Percentiles rank a stretch among this genome's conserved stretches.
Evolutionary conservation across 345 rosid genomes (phyloP).

Genomic region (Dovyalis caffra): DNA sequence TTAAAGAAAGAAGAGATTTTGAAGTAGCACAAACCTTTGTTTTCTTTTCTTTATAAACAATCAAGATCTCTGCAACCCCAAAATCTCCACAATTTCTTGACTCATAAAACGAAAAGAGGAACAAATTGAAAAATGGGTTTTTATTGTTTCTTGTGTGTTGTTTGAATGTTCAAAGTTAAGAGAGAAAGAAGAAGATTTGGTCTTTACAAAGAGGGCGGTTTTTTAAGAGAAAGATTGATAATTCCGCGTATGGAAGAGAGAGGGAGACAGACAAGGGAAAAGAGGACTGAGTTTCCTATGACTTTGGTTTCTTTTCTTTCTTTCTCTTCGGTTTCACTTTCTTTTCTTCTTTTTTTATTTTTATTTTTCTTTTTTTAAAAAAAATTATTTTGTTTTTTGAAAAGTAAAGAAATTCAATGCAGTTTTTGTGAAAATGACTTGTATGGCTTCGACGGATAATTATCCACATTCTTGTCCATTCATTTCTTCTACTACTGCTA

Average conservation of each 20-base stretch:
- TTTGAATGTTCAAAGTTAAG: constrained; percentile 1
- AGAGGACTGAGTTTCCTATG: constrained; percentile 16
- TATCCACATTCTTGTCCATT: constrained; percentile 24
- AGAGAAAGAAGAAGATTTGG: not conserved
- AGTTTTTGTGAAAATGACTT: constrained; percentile 15
- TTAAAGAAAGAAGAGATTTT: not conserved
- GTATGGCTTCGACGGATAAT: constrained; percentile 23
- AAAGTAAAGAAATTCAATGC: constrained; percentile 1
- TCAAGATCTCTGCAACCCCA: constrained; percentile 10
- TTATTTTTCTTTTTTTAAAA: too few relatives aligned
- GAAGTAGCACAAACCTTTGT: constrained; percentile 6
- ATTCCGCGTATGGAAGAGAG: constrained; percentile 10
- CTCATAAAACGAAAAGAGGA: not conserved
- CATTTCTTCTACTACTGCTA: not conserved
- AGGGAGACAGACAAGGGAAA: not conserved
- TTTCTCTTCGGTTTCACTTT: not conserved
- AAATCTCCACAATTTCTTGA: not conserved
- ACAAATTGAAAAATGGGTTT: not conserved
- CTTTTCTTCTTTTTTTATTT: not conserved
- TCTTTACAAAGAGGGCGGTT: not conserved
- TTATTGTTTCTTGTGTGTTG: constrained; percentile 1
- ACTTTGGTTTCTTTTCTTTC: not conserved
- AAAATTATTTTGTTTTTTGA: too few relatives aligned
- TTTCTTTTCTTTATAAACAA: not conserved
- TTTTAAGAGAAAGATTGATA: not conserved